Evolutionary conservation across 108 stramenopile genomes (phyloP).

Genomic region (Conticribra weissflogii): DNA sequence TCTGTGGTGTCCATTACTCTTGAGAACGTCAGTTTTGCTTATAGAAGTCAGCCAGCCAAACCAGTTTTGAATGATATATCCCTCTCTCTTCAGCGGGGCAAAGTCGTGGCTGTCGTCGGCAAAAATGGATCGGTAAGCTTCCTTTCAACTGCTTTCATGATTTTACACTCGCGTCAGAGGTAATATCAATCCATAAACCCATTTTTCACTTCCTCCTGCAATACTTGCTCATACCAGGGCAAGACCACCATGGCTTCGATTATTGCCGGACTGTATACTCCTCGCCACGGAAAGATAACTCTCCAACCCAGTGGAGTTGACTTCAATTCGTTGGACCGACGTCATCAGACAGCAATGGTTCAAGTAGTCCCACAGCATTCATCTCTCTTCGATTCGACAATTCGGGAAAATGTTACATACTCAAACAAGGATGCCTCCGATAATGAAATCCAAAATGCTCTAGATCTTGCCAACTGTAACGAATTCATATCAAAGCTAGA

Average conservation of each 20-base stretch:
- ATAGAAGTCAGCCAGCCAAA: slow-evolving; percentile 48
- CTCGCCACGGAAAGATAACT: slow-evolving; percentile 56
- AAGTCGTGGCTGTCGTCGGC: slow-evolving; percentile 92
- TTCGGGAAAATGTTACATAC: slow-evolving; percentile 85
- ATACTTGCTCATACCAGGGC: slow-evolving; percentile 61
- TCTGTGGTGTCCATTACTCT: slow-evolving; percentile 60
- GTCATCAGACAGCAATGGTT: slow-evolving; percentile 61
- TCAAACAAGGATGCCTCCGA: slow-evolving; percentile 59
- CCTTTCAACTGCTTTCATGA: too few relatives aligned
- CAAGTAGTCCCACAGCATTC: slow-evolving; percentile 95
- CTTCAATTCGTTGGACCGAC: slow-evolving; percentile 52
- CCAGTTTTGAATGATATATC: slow-evolving; percentile 72
- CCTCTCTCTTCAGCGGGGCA: slow-evolving; percentile 70
- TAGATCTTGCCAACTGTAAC: slow-evolving; percentile 70
- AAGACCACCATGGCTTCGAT: slow-evolving; percentile 88
- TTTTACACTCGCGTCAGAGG: too few relatives aligned
- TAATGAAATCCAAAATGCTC: slow-evolving; percentile 55
- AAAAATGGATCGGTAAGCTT: too few relatives aligned
- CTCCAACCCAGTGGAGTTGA: slow-evolving; percentile 44
- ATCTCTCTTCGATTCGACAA: slow-evolving; percentile 73
- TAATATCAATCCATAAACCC: too few relatives aligned
- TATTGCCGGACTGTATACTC: slow-evolving; percentile 88
- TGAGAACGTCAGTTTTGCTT: slow-evolving; percentile 71
- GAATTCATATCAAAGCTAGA: slow-evolving; percentile 73
- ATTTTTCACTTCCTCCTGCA: too few relatives aligned